phyloP scores from a whole-genome alignment of 1,284 basidiomycete genomes.

The Microbotryum lychnidis-dioicae region DNA sequence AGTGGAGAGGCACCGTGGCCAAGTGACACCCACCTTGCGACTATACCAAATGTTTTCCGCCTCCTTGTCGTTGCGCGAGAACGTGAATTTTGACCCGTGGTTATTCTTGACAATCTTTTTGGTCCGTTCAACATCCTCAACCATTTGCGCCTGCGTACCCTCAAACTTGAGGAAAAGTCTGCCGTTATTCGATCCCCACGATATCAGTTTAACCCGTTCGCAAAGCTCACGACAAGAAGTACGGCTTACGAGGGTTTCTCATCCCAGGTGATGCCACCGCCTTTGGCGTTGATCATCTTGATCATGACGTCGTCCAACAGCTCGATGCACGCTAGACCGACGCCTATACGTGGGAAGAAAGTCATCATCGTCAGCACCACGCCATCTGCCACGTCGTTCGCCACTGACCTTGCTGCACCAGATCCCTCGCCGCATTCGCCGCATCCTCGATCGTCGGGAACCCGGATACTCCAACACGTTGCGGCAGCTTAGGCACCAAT shows the following conservation, averaged over 20 bases:
- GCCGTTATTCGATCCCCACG: neutral
- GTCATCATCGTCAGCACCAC: conserved; percentile 52
- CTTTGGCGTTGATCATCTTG: conserved; percentile 54
- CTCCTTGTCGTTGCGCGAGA: conserved; percentile 59
- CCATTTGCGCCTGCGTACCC: conserved; percentile 51
- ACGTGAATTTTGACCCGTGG: conserved; percentile 60
- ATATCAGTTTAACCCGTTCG: neutral
- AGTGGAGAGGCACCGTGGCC: conserved; percentile 52
- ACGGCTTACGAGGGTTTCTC: conserved; percentile 50
- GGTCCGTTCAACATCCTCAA: conserved; percentile 51
- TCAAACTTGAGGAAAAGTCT: conserved; percentile 73
- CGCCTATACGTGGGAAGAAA: neutral
- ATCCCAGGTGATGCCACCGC: conserved; percentile 45
- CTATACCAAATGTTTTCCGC: conserved; percentile 74
- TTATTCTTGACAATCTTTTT: conserved; percentile 54
- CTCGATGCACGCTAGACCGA: conserved; percentile 55
- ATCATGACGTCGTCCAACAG: conserved; percentile 53
- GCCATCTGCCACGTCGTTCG: conserved; percentile 45
- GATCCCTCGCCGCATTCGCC: conserved; percentile 64
- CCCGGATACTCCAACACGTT: conserved; percentile 49
- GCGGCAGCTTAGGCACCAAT: conserved; percentile 65
- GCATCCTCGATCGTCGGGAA: conserved; percentile 48
- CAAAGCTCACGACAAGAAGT: no score
- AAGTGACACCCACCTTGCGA: conserved; percentile 67
- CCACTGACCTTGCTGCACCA: conserved; percentile 44